phyloP scores from a whole-genome alignment of 2,329 filamentous ascomycete species.

The Mycosphaerella sp. region DNA sequence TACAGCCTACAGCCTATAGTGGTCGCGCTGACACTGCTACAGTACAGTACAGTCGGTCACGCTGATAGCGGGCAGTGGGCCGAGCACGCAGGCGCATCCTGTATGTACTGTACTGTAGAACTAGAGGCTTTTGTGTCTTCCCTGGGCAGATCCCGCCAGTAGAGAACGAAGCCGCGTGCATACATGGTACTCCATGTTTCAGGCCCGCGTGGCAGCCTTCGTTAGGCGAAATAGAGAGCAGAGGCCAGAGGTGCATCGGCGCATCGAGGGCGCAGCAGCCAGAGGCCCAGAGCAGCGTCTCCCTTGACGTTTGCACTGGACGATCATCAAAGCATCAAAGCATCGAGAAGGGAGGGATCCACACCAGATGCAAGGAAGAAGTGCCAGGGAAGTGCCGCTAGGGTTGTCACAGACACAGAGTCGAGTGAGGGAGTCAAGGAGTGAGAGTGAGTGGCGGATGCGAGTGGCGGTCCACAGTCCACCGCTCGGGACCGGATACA shows the following conservation, averaged over 20 bases:
- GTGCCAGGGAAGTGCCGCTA: constrained; percentile 12
- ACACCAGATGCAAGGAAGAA: constrained; percentile 16
- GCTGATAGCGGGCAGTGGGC: background rate
- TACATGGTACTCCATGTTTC: constrained; percentile 18
- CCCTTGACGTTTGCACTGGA: too few relatives aligned
- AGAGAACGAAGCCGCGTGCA: constrained; percentile 3
- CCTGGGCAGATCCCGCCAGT: constrained; percentile 5
- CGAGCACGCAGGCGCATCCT: constrained; percentile 11
- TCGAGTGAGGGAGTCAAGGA: too few relatives aligned
- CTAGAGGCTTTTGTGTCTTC: constrained; percentile 8
- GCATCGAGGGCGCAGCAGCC: constrained; percentile 21
- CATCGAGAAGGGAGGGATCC: constrained; percentile 9
- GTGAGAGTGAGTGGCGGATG: too few relatives aligned
- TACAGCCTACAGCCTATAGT: too few relatives aligned
- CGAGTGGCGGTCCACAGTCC: constrained; percentile 13
- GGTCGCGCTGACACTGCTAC: background rate
- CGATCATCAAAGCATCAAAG: background rate
- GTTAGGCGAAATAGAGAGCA: background rate
- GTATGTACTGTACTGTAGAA: too few relatives aligned
- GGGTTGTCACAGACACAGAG: constrained; percentile 11
- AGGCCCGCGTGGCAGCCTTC: constrained; percentile 12
- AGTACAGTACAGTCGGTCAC: background rate
- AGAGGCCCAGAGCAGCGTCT: constrained; percentile 20
- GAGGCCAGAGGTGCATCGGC: constrained; percentile 5
- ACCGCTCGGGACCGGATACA: constrained; percentile 8